phyloP scores from a whole-genome alignment of 2,329 filamentous ascomycete genomes.

The Metarhizium sp. region DNA sequence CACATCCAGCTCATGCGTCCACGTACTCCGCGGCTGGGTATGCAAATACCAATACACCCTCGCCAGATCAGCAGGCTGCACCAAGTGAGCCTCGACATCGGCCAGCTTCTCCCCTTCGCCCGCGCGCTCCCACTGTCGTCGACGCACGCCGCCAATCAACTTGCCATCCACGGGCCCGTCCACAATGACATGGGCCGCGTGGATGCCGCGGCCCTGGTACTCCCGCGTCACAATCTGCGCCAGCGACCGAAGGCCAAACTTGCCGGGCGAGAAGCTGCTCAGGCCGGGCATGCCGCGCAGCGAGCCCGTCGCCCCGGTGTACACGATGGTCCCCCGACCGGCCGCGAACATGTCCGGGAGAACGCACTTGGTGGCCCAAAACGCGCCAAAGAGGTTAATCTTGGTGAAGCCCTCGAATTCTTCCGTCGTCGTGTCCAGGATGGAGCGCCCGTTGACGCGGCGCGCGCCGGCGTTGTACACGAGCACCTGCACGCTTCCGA shows the following conservation, averaged over 20 bases:
- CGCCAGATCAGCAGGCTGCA: neutral
- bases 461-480: neutral
- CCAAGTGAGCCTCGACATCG: neutral
- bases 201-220: neutral
- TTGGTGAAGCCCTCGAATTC: neutral
- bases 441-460: neutral
- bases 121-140: neutral
- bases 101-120: neutral
- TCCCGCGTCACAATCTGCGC: neutral
- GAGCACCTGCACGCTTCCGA: neutral
- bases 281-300: neutral
- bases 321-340: neutral
- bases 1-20: neutral
- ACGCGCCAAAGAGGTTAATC: neutral
- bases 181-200: neutral
- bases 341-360: neutral
- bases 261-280: neutral
- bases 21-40: neutral
- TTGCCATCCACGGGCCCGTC: neutral
- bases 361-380: neutral
- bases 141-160: neutral
- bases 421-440: neutral
- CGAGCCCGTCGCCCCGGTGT: neutral
- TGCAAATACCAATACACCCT: neutral
- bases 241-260: neutral